A percentile compares a stretch with the other conserved stretches of the same genome.
Evolutionary conservation across 1,284 basidiomycete species (phyloP).

Genomic region (Austroboletus novae-zelandiae): DNA sequence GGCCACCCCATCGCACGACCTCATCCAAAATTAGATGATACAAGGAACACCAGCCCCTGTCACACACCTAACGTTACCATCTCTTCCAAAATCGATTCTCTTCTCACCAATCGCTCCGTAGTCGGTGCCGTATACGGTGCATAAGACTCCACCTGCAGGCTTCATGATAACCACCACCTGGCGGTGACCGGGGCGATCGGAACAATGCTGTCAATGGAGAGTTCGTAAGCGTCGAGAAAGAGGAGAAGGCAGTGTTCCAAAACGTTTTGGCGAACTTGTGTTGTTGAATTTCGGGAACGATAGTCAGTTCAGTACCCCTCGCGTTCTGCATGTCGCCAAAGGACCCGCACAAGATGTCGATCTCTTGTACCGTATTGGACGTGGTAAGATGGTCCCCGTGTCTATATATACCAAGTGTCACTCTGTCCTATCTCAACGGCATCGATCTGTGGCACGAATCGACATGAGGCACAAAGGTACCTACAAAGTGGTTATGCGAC

Average conservation of each 20-base stretch:
- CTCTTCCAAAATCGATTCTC: constrained; percentile 48
- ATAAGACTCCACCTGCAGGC: constrained; percentile 27
- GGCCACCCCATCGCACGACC: constrained; percentile 51
- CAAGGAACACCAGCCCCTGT: not conserved
- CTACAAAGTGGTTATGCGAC: constrained; percentile 51
- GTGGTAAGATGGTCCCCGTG: constrained; percentile 41
- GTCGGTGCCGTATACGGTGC: constrained; percentile 40
- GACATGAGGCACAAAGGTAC: constrained; percentile 10
- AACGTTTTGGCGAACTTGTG: constrained; percentile 64
- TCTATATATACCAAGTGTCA: constrained; percentile 54
- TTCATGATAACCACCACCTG: not conserved
- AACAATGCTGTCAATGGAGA: constrained; percentile 53
- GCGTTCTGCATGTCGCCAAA: constrained; percentile 44
- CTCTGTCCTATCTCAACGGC: constrained; percentile 40
- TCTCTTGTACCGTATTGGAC: constrained; percentile 44
- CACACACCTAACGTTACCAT: constrained; percentile 43
- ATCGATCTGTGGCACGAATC: not conserved
- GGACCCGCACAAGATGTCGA: constrained; percentile 40
- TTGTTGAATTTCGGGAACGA: constrained; percentile 60
- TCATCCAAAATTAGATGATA: constrained; percentile 17
- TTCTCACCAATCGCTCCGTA: constrained; percentile 43
- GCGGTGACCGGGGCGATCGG: constrained; percentile 39
- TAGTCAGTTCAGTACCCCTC: constrained; percentile 47
- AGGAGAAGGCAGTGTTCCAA: constrained; percentile 60
- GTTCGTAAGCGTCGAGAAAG: constrained; percentile 50